Percentiles rank a stretch among this genome's conserved stretches.
These are phyloP conservation scores for Exophiala sideris DNA, from an alignment of 2,329 filamentous ascomycete species.

Conservation along the genomic window DNA sequence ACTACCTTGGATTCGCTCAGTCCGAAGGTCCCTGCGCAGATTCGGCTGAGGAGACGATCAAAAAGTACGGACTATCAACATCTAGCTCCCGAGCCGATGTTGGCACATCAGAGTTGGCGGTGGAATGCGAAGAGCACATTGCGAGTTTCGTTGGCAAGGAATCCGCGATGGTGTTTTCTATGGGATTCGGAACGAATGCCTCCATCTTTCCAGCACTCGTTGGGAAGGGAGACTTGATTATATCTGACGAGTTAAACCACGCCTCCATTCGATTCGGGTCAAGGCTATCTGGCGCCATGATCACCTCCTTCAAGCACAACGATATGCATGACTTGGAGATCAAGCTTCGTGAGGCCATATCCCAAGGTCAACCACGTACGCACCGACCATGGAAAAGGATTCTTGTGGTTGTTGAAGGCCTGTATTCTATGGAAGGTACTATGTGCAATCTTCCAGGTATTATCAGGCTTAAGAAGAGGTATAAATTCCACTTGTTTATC, in stretches of 20 bases:
- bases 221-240: constrained; percentile 86
- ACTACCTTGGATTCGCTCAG: constrained; percentile 97
- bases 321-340: constrained; percentile 85
- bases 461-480: constrained; percentile 81
- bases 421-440: constrained; percentile 99
- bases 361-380: constrained; percentile 95
- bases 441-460: constrained; percentile 97
- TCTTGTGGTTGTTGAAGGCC: constrained; percentile 87
- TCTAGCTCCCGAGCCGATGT: constrained; percentile 78
- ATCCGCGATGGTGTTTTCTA: constrained; percentile 93
- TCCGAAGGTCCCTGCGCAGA: constrained; percentile 96
- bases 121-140: constrained; percentile 86
- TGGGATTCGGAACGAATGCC: constrained; percentile 97
- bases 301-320: constrained; percentile 96
- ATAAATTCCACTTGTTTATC: constrained; percentile 94
- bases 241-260: constrained; percentile 97
- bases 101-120: constrained; percentile 80
- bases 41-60: constrained; percentile 78
- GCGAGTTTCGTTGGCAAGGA: constrained; percentile 93
- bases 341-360: constrained; percentile 84
- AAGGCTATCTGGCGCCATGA: constrained; percentile 89
- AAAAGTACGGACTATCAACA: constrained; percentile 78
- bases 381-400: constrained; percentile 99
- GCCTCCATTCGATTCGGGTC: constrained; percentile 95
- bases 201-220: constrained; percentile 89